A percentile compares a stretch with the other conserved stretches of the same genome.
Evolutionary conservation across 2,329 filamentous ascomycete species (phyloP).

Genomic region (Colletotrichum liaoningense): DNA sequence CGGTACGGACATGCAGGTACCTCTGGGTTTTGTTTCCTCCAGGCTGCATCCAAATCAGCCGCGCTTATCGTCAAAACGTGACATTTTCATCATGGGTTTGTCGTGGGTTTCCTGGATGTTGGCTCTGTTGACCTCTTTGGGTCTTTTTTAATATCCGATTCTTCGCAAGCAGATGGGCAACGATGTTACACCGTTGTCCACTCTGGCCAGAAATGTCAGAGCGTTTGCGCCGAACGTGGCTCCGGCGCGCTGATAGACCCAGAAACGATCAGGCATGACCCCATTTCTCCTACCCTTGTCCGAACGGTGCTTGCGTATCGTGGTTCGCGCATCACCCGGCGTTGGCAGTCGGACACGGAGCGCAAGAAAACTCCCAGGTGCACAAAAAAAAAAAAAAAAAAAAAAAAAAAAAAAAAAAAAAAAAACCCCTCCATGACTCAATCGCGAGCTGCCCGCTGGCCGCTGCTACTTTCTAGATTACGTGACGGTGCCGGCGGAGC

Average conservation of each 20-base stretch:
- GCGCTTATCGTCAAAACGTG: constrained; percentile 16
- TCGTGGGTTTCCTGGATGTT: not conserved
- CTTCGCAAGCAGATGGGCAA: constrained; percentile 12
- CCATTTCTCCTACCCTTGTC: constrained; percentile 22
- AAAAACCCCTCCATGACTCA: constrained; percentile 12
- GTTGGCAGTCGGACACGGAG: not conserved
- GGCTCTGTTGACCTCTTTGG: not conserved
- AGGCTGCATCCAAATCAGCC: not conserved
- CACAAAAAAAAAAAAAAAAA: not conserved
- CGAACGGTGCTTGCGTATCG: constrained; percentile 4
- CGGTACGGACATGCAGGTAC: constrained; percentile 16
- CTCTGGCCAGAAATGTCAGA: constrained; percentile 20
- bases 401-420: not conserved
- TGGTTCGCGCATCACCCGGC: constrained; percentile 7
- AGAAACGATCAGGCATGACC: constrained; percentile 23
- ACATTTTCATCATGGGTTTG: constrained; percentile 1
- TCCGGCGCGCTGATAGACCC: constrained; percentile 13
- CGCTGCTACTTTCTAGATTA: not conserved
- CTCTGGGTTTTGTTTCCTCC: not conserved
- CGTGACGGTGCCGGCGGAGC: not conserved
- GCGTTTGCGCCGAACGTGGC: constrained; percentile 25
- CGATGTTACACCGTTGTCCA: constrained; percentile 26
- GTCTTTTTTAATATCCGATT: constrained; percentile 14
- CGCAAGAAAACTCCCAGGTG: not conserved
- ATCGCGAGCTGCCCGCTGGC: not conserved